These are phyloP conservation scores for Fraxinus paxiana DNA, from an alignment of 305 asterid genomes.

Conservation along the genomic window DNA sequence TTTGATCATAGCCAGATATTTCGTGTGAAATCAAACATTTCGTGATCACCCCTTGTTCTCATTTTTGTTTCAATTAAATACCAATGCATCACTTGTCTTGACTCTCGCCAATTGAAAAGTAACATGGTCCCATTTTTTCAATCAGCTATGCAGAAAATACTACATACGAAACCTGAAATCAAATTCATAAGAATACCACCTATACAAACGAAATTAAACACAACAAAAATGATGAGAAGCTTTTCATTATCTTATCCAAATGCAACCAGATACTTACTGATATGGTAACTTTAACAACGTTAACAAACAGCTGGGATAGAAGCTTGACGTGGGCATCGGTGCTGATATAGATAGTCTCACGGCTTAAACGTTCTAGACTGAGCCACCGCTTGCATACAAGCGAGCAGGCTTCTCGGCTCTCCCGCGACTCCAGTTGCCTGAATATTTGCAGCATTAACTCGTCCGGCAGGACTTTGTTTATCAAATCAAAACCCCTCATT, in stretches of 20 bases:
- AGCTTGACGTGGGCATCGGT: constrained; percentile 49
- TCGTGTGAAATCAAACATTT: background rate
- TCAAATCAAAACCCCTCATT: constrained; percentile 56
- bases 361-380: constrained; percentile 70
- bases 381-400: constrained; percentile 89
- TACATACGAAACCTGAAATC: background rate
- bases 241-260: background rate
- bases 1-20: background rate
- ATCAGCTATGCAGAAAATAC: background rate
- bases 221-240: background rate
- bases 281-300: background rate
- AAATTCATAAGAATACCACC: background rate
- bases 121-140: background rate
- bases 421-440: constrained; percentile 45
- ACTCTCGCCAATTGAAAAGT: background rate
- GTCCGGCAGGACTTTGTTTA: constrained; percentile 61
- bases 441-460: constrained; percentile 64
- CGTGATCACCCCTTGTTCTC: background rate
- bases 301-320: constrained; percentile 21
- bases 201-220: background rate
- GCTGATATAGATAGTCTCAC: constrained; percentile 56
- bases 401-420: constrained; percentile 59
- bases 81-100: background rate
- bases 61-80: background rate
- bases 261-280: background rate